A percentile compares a stretch with the other conserved stretches of the same genome.
phyloP scores from a whole-genome alignment of 768 basidiomycete species.

The Phlegmacium glaucopus region DNA sequence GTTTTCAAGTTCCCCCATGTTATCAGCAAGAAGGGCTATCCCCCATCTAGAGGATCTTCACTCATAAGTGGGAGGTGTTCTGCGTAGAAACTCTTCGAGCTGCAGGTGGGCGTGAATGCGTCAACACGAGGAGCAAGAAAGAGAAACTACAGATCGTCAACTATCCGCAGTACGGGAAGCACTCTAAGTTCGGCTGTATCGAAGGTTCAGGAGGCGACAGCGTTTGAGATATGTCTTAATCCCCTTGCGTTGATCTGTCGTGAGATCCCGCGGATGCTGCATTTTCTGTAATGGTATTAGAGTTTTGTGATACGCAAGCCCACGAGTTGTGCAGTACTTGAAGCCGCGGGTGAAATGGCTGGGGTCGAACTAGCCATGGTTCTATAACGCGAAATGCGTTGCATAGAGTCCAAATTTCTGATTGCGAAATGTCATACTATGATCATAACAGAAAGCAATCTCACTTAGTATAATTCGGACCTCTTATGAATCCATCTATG shows the following conservation, averaged over 20 bases:
- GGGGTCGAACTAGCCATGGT: constrained; percentile 37
- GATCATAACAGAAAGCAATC: constrained; percentile 4
- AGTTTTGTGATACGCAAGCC: constrained; percentile 54
- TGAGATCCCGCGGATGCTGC: constrained; percentile 46
- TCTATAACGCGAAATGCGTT: constrained; percentile 78
- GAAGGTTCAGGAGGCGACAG: constrained; percentile 83
- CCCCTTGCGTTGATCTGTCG: constrained; percentile 81
- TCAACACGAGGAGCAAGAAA: constrained; percentile 1
- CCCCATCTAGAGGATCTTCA: constrained; percentile 79
- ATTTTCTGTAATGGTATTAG: constrained; percentile 39
- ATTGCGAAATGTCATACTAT: constrained; percentile 5
- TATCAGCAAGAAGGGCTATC: constrained; percentile 87
- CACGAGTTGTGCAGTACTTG: constrained; percentile 59
- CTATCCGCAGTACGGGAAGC: constrained; percentile 90
- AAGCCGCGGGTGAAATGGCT: constrained; percentile 54
- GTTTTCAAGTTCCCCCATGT: constrained; percentile 96
- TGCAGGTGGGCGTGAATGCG: constrained; percentile 25
- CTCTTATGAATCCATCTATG: constrained; percentile 99
- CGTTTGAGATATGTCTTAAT: constrained; percentile 88
- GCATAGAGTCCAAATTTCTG: constrained; percentile 91
- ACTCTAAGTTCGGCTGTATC: constrained; percentile 95
- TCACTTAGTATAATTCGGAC: constrained; percentile 95
- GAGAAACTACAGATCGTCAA: constrained; percentile 63
- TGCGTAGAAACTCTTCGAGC: constrained; percentile 84
- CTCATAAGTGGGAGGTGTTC: constrained; percentile 74